Evolutionary conservation across 2,329 filamentous ascomycete species (phyloP), one percentile per base, ranked within the genome.

Genomic region (Akanthomyces uredinophilus): DNA sequence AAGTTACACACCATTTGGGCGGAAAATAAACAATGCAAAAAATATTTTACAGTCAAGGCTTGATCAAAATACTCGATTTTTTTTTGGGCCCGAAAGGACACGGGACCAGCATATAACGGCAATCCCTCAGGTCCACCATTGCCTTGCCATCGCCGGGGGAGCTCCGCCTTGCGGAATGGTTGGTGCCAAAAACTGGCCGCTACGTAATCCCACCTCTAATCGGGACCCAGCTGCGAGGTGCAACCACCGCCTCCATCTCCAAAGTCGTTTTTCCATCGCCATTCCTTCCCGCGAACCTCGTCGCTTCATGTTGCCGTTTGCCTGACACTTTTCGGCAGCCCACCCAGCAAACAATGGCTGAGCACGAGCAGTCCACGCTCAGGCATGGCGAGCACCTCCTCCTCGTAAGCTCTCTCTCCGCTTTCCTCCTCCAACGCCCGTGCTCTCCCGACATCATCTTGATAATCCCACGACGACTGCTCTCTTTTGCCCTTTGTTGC

Each of bases 371-470:
- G 61, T 85, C 85, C 56, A 88, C 87, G 75, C 83, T 93, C 68
- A 89, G 90, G 70, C 87, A 90, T 67, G 87, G 87, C 69, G 86
- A 86, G 65, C 90, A 94, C 71, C 82, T 93, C 53, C 83, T 93
- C 63, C 85, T 94, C 56, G 62, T 63, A 52, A 24, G 62, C 43
- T 37, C n/a, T 24, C 27, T 20, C 53, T 20, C 22, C 18, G 4
- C 10, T 29, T 29, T 22, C 56, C 29, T 27, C 10, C 22, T 2
- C 1, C 43, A 5, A 18, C 4, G 24, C 32, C 46, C 47, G 29
- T 60, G 63, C 57, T 60, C 32, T 35, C 14, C 47, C n/a, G 32
- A 18, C 27, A 29, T 5, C 32, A 44, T 20, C 11, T 58, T 39
- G 51, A 59, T 32, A 35, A 41, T 27, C 44, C 61, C 37, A 2